Conservation (phyloP, 805 yeast genomes). For the Saccharomycopsis olivae region DNA sequence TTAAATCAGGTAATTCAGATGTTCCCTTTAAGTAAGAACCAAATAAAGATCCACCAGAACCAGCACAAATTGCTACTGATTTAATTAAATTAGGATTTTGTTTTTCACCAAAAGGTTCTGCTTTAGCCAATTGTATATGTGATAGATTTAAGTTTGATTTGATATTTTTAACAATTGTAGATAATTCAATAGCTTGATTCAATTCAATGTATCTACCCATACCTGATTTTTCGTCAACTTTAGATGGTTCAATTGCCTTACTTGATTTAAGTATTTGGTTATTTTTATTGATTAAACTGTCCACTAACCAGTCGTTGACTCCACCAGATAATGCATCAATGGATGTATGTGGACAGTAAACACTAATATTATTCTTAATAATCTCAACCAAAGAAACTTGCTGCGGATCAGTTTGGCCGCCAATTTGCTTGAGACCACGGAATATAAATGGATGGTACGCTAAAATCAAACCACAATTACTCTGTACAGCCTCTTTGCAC, state of each 20-base stretch:
- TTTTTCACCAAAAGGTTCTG: slow-evolving; percentile 20
- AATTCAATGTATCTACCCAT: slow-evolving; percentile 68
- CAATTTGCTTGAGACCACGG: slow-evolving; percentile 69
- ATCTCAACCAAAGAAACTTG: slow-evolving; percentile 65
- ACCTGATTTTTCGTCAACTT: slow-evolving; percentile 46
- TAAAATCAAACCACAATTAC: slow-evolving; percentile 46
- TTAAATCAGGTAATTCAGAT: slow-evolving; percentile 51
- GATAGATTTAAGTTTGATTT: slow-evolving; percentile 43
- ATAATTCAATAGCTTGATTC: slow-evolving; percentile 31
- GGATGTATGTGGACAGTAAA: slow-evolving; percentile 93
- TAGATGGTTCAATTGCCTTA: slow-evolving; percentile 11
- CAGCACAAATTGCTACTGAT: slow-evolving; percentile 84
- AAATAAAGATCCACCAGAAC: slow-evolving; percentile 81
- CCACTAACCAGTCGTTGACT: slow-evolving; percentile 85
- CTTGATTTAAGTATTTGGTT: background rate
- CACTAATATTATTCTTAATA: slow-evolving; percentile 71
- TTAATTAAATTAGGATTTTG: slow-evolving; percentile 27
- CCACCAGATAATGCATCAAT: slow-evolving; percentile 91
- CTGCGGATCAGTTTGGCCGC: slow-evolving; percentile 57
- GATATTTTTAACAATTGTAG: slow-evolving; percentile 36
- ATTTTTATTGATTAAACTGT: slow-evolving; percentile 36
- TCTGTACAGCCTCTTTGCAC: slow-evolving; percentile 69
- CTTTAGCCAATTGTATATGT: slow-evolving; percentile 53
- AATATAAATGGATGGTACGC: slow-evolving; percentile 96
- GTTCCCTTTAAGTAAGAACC: slow-evolving; percentile 38